Evolutionary conservation across 345 rosid genomes (phyloP).

Genomic region (Aethionema arabicum): DNA sequence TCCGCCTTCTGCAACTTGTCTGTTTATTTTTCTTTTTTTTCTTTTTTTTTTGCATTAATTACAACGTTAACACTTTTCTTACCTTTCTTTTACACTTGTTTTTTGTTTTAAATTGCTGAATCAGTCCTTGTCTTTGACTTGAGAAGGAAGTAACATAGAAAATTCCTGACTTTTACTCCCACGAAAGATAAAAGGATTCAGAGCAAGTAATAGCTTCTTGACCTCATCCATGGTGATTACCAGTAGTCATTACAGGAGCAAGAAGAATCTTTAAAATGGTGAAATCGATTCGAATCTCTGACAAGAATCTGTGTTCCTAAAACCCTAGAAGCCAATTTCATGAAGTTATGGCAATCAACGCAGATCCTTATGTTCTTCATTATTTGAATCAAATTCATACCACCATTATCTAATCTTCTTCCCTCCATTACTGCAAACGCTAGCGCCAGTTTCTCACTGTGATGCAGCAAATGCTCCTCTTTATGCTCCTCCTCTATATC

Average conservation of each 20-base stretch:
- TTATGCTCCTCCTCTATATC: conserved; percentile 78
- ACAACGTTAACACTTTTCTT: conserved; percentile 19
- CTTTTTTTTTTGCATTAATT: conserved; percentile 8
- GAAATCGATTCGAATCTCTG: conserved; percentile 84
- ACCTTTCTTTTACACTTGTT: conserved; percentile 8
- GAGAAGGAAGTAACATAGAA: conserved; percentile 34
- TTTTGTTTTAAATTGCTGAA: conserved; percentile 10
- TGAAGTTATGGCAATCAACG: conserved; percentile 87
- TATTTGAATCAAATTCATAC: conserved; percentile 47
- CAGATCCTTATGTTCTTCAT: conserved; percentile 81
- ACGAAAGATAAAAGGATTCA: neutral
- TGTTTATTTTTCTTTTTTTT: conserved; percentile 11
- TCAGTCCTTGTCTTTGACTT: conserved; percentile 35
- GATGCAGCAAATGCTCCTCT: conserved; percentile 65
- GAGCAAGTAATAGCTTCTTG: neutral
- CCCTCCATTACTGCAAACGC: conserved; percentile 54
- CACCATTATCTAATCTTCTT: conserved; percentile 27
- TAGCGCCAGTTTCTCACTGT: conserved; percentile 89
- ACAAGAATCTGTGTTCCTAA: conserved; percentile 68
- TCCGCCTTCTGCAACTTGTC: conserved; percentile 27
- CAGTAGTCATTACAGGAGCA: conserved; percentile 89
- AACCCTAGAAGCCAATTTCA: conserved; percentile 69
- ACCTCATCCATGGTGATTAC: conserved; percentile 40
- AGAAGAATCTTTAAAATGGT: conserved; percentile 56
- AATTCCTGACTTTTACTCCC: neutral